Base-by-base conservation (phyloP, 345 rosid species). In the Aquilaria yunnanensis region DNA sequence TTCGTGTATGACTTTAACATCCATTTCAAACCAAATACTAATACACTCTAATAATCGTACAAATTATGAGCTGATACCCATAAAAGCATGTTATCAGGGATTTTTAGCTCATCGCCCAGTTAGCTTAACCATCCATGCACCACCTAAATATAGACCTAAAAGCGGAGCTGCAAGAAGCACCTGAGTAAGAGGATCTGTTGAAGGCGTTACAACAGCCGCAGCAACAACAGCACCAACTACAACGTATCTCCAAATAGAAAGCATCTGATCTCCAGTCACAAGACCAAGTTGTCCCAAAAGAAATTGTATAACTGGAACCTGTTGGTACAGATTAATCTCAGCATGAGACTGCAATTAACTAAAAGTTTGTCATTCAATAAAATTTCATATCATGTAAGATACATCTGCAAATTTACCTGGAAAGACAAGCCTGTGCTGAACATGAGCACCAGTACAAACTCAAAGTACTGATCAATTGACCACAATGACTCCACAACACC, bases 381-480 rank as follows among this genome's bases (percentile, higher is more conserved):
- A 55, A 30, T 55, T 30, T 29, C 29, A 51, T 51, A 5, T 12
- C 29, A 51, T 51, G n/a, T 12, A 23, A 14, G 10, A 55, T 29
- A 51, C 3, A 2, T 14, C 55, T 10, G 16, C 43, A 69, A 2
- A 52, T 59, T 73, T 79, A 88, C 97, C 97, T 94, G 99, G 71
- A 92, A 92, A 73, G 98, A 89, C 56, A 92, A 68, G 70, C 96
- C 99, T 3, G 99, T 94, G 84, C 99, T 90, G 89, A 94, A 90
- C 97, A 94, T 86, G 63, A 94, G 97, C 64, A 94, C 94, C 32
- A 94, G 87, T 32, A 94, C 95, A 69, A 94, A 90, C 88, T 88
- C 96, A 49, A 90, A 94, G 85, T 90, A 94, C 70, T 88, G 99
- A 77, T 94, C 99, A 60, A 94, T 94, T 67, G 99, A 94, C 99